A percentile compares a stretch with the other conserved stretches of the same genome.
Evolutionary conservation across 2,329 filamentous ascomycete genomes (phyloP).

Genomic region (Graphilbum fragrans): DNA sequence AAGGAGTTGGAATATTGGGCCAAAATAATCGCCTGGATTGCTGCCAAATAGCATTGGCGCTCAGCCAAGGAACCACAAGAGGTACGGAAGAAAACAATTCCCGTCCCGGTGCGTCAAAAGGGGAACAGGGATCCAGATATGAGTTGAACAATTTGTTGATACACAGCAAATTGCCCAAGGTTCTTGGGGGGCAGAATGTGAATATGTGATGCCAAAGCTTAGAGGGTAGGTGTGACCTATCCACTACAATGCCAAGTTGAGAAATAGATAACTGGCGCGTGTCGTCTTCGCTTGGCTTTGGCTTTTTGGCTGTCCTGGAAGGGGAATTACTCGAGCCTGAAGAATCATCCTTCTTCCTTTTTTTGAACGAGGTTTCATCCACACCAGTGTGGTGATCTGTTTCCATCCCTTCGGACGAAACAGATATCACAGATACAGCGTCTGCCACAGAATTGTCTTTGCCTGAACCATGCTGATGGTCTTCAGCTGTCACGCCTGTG

Average conservation of each 20-base stretch:
- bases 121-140: slow-evolving; percentile 39
- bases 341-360: no score
- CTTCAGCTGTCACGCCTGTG: no score
- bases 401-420: no score
- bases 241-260: neutral
- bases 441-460: no score
- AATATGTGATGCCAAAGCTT: slow-evolving; percentile 63
- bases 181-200: slow-evolving; percentile 49
- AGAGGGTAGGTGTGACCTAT: slow-evolving; percentile 32
- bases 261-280: neutral
- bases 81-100: no score
- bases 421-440: no score
- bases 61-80: slow-evolving; percentile 17
- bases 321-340: neutral
- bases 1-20: slow-evolving; percentile 56
- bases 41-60: slow-evolving; percentile 60
- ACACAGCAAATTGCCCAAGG: slow-evolving; percentile 51
- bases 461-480: no score
- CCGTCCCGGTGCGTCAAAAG: no score
- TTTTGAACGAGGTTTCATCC: no score
- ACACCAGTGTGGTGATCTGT: no score
- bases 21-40: slow-evolving; percentile 53
- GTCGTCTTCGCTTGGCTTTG: slow-evolving; percentile 12
- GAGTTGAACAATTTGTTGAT: slow-evolving; percentile 56
- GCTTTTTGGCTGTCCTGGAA: slow-evolving; percentile 14